These are phyloP conservation scores for Gracilaria domingensis DNA, from an alignment of 23 red algal species.

Conservation along the genomic window DNA sequence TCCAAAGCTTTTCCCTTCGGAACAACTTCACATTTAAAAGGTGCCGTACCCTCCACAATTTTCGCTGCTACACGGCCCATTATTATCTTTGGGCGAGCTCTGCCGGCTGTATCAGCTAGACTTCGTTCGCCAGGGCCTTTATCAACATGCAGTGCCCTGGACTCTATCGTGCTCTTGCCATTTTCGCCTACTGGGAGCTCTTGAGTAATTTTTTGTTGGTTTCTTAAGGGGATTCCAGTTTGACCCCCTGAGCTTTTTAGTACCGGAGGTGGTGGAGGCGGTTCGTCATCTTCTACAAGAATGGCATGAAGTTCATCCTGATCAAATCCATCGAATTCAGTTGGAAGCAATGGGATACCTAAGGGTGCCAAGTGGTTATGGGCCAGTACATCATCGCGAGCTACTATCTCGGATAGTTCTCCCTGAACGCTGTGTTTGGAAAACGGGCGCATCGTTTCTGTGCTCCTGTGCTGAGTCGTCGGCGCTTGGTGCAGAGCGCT, in stretches of 20 bases:
- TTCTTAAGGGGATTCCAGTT: not conserved
- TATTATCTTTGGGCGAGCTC: not conserved
- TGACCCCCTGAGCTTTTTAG: not conserved
- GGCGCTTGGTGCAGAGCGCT: not conserved
- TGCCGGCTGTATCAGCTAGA: not conserved
- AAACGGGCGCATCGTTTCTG: not conserved
- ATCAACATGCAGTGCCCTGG: not conserved
- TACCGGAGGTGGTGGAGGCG: not conserved
- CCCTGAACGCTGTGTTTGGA: not conserved
- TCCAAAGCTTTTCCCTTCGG: not conserved
- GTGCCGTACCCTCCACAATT: not conserved
- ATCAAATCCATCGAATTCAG: not conserved
- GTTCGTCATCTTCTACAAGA: constrained; percentile 26
- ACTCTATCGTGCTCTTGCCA: not conserved
- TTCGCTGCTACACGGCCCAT: not conserved
- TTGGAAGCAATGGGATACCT: not conserved
- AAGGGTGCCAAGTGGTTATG: not conserved
- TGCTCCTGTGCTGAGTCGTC: not conserved
- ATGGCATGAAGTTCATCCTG: not conserved
- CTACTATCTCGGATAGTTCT: not conserved
- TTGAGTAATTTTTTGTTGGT: not conserved
- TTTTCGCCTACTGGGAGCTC: not conserved
- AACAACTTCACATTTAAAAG: not conserved
- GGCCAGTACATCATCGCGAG: not conserved
- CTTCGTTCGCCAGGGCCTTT: not conserved